These are phyloP conservation scores for Eimeria praecox DNA, from an alignment of 169 alveolate genomes.

Conservation along the genomic window DNA sequence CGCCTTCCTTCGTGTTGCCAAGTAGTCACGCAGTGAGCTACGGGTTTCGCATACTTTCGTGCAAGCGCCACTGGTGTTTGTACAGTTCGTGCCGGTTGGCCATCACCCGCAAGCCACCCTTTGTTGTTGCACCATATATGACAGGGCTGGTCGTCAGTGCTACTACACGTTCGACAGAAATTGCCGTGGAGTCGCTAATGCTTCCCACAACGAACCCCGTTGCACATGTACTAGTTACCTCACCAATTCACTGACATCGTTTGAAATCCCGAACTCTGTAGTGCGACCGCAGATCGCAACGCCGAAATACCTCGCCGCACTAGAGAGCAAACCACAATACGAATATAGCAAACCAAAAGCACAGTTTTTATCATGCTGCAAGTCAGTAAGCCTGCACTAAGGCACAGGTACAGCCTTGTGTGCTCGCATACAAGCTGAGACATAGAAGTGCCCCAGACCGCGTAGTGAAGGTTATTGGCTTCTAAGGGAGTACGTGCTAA, in stretches of 20 bases:
- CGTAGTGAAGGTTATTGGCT: too few species aligned
- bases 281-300: neutral
- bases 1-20: neutral
- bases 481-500: too few species aligned
- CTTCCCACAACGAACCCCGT: neutral
- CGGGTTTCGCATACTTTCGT: neutral
- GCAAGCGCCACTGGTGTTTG: neutral
- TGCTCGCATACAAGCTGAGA: too few species aligned
- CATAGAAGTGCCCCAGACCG: too few species aligned
- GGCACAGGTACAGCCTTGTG: too few species aligned
- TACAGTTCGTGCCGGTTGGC: neutral
- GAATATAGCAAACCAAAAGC: too few species aligned
- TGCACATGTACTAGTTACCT: neutral
- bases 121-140: neutral
- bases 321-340: too few species aligned
- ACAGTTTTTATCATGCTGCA: too few species aligned
- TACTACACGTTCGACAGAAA: neutral
- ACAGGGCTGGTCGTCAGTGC: neutral
- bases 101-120: neutral
- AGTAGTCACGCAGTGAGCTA: neutral
- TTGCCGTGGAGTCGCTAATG: neutral
- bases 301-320: too few species aligned
- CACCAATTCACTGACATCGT: neutral
- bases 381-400: too few species aligned
- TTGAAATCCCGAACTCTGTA: neutral